Evolutionary conservation across 2,329 filamentous ascomycete species (phyloP).

Genomic region (Lachnellula suecica): DNA sequence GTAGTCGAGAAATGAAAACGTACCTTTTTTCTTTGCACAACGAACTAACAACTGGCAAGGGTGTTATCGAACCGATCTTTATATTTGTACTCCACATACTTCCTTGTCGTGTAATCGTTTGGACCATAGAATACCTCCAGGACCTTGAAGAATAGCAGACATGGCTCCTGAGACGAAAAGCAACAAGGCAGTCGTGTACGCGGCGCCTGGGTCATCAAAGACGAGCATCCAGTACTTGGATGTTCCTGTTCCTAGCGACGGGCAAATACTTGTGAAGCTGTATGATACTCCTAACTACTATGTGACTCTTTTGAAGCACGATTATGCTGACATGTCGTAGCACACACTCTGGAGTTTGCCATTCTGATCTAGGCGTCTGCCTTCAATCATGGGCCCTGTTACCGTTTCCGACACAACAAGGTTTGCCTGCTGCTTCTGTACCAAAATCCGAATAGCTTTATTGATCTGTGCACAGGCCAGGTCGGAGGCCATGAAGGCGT

Average conservation of each 20-base stretch:
- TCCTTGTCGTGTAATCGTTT: too few species aligned
- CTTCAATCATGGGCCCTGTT: neutral
- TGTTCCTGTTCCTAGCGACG: neutral
- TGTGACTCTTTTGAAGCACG: neutral
- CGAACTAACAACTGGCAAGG: too few species aligned
- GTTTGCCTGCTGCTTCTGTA: neutral
- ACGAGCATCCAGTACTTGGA: neutral
- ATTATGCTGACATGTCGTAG: slow-evolving; percentile 26
- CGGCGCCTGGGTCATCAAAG: neutral
- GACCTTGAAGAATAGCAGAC: too few species aligned
- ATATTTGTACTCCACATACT: too few species aligned
- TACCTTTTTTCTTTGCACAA: too few species aligned
- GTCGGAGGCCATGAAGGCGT: slow-evolving; percentile 4
- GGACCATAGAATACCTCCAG: too few species aligned
- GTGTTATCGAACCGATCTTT: too few species aligned
- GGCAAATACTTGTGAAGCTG: neutral
- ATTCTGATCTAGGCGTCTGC: slow-evolving; percentile 1
- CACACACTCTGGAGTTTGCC: slow-evolving; percentile 4
- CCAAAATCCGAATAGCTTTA: neutral
- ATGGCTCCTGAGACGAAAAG: too few species aligned
- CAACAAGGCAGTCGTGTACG: neutral
- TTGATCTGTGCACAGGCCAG: neutral
- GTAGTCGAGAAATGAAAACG: too few species aligned
- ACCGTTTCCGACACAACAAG: slow-evolving; percentile 21
- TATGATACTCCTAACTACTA: neutral